phyloP scores from a whole-genome alignment of 805 yeast genomes.

The Hanseniaspora valbyensis region DNA sequence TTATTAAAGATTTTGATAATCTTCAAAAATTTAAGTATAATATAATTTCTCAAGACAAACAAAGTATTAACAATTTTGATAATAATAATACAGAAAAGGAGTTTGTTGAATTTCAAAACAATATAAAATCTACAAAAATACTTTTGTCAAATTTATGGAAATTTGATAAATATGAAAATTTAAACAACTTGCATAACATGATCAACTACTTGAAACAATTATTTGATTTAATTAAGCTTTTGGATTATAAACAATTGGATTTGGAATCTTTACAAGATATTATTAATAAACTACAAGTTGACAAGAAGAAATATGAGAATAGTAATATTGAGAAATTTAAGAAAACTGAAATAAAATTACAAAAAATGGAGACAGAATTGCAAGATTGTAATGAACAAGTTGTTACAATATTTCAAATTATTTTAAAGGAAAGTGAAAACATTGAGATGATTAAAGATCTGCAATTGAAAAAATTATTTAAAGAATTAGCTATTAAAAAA shows the following conservation, averaged over 20 bases:
- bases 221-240: conserved; percentile 12
- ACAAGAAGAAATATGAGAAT: conserved; percentile 11
- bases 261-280: conserved; percentile 13
- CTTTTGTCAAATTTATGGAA: conserved; percentile 10
- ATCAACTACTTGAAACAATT: conserved; percentile 11
- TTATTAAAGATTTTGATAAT: conserved; percentile 10
- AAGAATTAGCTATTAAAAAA: conserved; percentile 29
- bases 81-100: conserved; percentile 1
- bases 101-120: conserved; percentile 4
- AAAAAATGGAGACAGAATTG: not conserved
- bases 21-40: conserved; percentile 6
- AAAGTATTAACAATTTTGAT: conserved; percentile 1
- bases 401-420: conserved; percentile 8
- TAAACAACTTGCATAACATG: conserved; percentile 9
- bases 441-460: conserved; percentile 12
- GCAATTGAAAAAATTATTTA: conserved; percentile 9
- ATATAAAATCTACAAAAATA: conserved; percentile 1
- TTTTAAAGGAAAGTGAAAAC: conserved; percentile 12
- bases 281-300: conserved; percentile 1
- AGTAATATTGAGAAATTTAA: conserved; percentile 6
- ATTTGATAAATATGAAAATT: conserved; percentile 11
- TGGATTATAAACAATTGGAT: conserved; percentile 14
- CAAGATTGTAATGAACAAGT: conserved; percentile 14
- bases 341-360: conserved; percentile 1
- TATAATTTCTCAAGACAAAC: conserved; percentile 5